Evolutionary conservation across 2,329 filamentous ascomycete species (phyloP), one percentile per base, ranked within the genome.

Genomic region (Colletotrichum orbiculare): DNA sequence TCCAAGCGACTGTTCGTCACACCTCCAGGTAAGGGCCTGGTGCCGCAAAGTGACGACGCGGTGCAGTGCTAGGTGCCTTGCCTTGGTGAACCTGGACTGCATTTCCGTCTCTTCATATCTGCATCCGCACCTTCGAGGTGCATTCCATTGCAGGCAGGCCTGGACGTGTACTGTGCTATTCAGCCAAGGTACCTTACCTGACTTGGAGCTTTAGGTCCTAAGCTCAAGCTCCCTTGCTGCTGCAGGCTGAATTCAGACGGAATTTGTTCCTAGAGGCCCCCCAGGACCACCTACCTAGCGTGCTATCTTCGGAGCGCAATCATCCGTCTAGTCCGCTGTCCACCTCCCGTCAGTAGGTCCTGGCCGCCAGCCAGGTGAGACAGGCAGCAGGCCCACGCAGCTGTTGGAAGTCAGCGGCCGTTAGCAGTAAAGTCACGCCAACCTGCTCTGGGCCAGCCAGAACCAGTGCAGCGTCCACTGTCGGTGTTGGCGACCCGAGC

Each of bases 341-440:
- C 37, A 34, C 41, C 38, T 38, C 42, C 38, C 50, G 33, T 53
- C 38, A 11, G 39, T 17, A 12, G 38, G 38, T 46, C 33, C 13
- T 43, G 43, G 35, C 54, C 39, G 17, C 8, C 43, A 17, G 8
- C 25, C n/a, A 17, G 37, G 43, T 60, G 57, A 53, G 58, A 62
- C 58, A 52, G 55, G 57, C 25, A 25, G 25, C 25, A 25, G 25
- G 25, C 25, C 57, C 39, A 45, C 41, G 37, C 48, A 43, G 43
- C 43, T 17, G 15, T 25, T 25, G 25, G 25, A 25, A 43, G 59
- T 63, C 53, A 56, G 34, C 59, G 49, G 63, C 48, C 53, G 43
- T 11, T 25, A 46, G 58, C 58, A 62, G 58, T 65, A 62, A 63
- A 65, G 63, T 56, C 33, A 47, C 50, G 55, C 46, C 59, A 33